A percentile compares a stretch with the other conserved stretches of the same genome.
Evolutionary conservation across 2,329 filamentous ascomycete species (phyloP).

Genomic region (Paracoccidioides brasiliensis): DNA sequence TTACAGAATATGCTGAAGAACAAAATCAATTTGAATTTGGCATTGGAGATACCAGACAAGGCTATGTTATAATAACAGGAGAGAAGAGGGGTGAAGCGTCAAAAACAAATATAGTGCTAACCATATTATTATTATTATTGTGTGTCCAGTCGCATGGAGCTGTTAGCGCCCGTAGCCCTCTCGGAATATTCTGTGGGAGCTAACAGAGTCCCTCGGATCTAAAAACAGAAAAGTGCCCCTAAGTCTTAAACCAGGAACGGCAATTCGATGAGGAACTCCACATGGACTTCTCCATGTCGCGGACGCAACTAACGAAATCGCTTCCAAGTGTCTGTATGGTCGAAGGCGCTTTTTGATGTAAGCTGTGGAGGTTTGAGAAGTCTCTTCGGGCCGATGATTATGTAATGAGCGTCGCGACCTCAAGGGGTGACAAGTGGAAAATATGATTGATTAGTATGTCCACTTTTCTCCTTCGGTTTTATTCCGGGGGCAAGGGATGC

Average conservation of each 20-base stretch:
- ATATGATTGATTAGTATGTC: no score
- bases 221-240: not conserved
- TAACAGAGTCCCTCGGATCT: not conserved
- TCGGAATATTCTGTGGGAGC: not conserved
- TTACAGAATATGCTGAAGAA: not conserved
- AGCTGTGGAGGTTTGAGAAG: no score
- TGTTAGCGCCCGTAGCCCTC: not conserved
- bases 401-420: not conserved
- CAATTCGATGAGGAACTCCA: no score
- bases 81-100: not conserved
- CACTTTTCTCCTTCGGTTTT: no score
- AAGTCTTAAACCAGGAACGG: no score
- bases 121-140: not conserved
- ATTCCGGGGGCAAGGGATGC: no score
- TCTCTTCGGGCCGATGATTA: not conserved
- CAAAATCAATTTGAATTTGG: not conserved
- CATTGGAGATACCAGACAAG: not conserved
- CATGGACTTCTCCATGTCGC: no score
- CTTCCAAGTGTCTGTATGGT: no score
- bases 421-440: no score
- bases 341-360: no score
- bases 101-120: not conserved
- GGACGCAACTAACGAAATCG: no score
- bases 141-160: not conserved
- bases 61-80: not conserved